Evolutionary conservation across 179 eudicot species (phyloP).

Genomic region (Sideroxylon spinosum): DNA sequence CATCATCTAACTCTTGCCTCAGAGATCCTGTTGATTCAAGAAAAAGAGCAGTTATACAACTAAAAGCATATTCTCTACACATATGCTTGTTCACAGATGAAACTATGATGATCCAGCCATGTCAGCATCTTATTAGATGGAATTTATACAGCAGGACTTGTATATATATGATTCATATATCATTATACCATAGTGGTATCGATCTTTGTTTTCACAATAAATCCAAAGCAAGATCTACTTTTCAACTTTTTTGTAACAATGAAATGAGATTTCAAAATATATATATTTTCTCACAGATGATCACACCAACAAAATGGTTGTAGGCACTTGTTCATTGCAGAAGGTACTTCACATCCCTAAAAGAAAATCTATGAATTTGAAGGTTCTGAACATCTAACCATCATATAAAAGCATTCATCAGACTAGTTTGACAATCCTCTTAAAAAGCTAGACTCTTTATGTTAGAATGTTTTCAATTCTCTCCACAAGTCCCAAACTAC

Average conservation of each 20-base stretch:
- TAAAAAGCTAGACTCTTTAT: background rate
- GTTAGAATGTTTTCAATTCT: background rate
- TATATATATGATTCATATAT: background rate
- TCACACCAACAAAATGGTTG: background rate
- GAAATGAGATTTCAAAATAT: no score
- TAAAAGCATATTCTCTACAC: background rate
- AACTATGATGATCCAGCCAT: background rate
- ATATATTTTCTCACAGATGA: background rate
- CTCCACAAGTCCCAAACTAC: background rate
- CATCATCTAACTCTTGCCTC: background rate
- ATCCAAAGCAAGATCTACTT: background rate
- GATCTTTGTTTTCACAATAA: background rate
- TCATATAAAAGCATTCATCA: conserved; percentile 5
- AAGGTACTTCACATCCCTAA: background rate
- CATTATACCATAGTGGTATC: background rate
- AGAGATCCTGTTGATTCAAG: conserved; percentile 4
- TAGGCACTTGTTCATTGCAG: conserved; percentile 1
- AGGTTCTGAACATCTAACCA: background rate
- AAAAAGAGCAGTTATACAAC: background rate
- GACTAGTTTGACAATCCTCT: background rate
- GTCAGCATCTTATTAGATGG: background rate
- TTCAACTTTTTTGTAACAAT: background rate
- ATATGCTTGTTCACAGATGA: background rate
- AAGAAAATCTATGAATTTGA: background rate
- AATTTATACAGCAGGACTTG: background rate